These are phyloP conservation scores for Helotiales sp. DNA, from an alignment of 2,329 filamentous ascomycete species.

Conservation along the genomic window DNA sequence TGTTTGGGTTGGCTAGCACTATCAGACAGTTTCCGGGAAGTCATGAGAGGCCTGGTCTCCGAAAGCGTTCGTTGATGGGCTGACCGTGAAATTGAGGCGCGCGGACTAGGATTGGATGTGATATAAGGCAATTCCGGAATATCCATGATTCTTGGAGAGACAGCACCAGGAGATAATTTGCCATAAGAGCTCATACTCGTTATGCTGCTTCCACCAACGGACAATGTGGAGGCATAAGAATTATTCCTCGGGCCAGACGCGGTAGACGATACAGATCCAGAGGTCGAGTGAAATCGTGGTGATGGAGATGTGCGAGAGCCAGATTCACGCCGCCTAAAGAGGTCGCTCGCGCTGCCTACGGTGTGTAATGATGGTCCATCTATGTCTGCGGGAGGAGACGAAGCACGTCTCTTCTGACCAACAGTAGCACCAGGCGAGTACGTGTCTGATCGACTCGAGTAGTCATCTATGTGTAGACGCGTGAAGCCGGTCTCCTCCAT, in stretches of 20 bases:
- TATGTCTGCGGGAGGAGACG: slow-evolving; percentile 55
- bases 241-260: slow-evolving; percentile 62
- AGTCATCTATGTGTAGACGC: slow-evolving; percentile 54
- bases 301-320: slow-evolving; percentile 55
- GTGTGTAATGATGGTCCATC: slow-evolving; percentile 37
- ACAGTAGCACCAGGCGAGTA: slow-evolving; percentile 38
- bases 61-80: slow-evolving; percentile 36
- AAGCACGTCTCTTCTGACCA: slow-evolving; percentile 64
- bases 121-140: slow-evolving; percentile 53
- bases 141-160: slow-evolving; percentile 45
- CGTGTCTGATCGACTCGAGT: slow-evolving; percentile 36
- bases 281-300: slow-evolving; percentile 53
- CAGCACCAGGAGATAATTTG: slow-evolving; percentile 57
- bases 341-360: slow-evolving; percentile 35
- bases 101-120: slow-evolving; percentile 43
- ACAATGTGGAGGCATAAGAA: slow-evolving; percentile 63
- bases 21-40: slow-evolving; percentile 48
- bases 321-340: slow-evolving; percentile 43
- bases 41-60: slow-evolving; percentile 41
- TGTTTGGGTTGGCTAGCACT: slow-evolving; percentile 39
- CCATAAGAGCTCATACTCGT: slow-evolving; percentile 64
- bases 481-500: slow-evolving; percentile 55
- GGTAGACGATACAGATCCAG: slow-evolving; percentile 64
- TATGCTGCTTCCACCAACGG: slow-evolving; percentile 60
- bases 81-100: slow-evolving; percentile 36